Evolutionary conservation across 441 rosid species (phyloP).

Genomic region (Melastoma candidum): DNA sequence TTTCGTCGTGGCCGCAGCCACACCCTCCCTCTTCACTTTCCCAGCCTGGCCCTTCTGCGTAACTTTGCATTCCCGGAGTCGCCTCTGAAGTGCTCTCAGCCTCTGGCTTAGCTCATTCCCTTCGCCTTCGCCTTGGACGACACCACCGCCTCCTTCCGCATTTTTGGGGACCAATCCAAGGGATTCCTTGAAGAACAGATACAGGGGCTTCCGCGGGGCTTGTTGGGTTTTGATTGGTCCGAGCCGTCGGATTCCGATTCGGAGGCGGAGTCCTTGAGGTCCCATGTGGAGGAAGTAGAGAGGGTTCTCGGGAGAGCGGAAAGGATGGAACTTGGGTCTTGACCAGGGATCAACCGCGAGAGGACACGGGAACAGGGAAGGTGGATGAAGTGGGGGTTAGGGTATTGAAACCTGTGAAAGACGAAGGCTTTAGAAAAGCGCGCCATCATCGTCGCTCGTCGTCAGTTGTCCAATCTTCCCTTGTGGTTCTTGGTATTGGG

Average conservation of each 20-base stretch:
- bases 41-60: constrained; percentile 7
- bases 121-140: constrained; percentile 1
- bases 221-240: background rate
- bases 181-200: constrained; percentile 36
- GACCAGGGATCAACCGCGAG: background rate
- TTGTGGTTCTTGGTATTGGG: too few species aligned
- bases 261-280: background rate
- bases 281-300: background rate
- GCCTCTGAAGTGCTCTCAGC: constrained; percentile 31
- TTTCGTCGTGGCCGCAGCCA: too few species aligned
- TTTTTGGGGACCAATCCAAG: constrained; percentile 31
- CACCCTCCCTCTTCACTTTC: constrained; percentile 7
- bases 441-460: background rate
- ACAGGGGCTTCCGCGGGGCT: constrained; percentile 23
- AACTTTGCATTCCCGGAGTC: constrained; percentile 20
- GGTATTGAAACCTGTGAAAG: background rate
- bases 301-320: background rate
- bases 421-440: constrained; percentile 4
- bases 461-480: too few species aligned
- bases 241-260: background rate
- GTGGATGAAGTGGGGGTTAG: background rate
- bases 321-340: background rate
- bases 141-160: constrained; percentile 11
- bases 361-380: background rate
- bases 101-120: constrained; percentile 24